These are phyloP conservation scores for Pachysandra terminalis DNA, from an alignment of 164 flowering plant species.

Conservation along the genomic window DNA sequence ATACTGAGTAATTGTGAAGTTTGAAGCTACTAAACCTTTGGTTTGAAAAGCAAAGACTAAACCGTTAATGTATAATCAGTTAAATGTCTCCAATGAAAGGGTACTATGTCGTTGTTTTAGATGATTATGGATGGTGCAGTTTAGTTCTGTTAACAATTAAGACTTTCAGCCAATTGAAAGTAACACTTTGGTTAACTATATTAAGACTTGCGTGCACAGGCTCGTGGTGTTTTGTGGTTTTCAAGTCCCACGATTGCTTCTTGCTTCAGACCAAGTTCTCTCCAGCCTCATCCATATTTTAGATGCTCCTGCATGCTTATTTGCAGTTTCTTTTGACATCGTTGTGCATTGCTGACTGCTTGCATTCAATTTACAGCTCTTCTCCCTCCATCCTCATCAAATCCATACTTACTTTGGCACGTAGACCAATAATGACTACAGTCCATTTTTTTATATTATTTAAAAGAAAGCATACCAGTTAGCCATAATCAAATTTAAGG, in stretches of 20 bases:
- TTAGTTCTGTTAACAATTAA: too few species aligned
- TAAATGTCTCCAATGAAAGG: too few species aligned
- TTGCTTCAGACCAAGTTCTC: not conserved
- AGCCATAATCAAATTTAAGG: not conserved
- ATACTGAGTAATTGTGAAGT: not conserved
- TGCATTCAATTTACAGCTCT: not conserved
- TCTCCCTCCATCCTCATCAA: not conserved
- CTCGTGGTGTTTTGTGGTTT: not conserved
- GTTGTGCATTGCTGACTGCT: not conserved
- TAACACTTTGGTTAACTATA: too few species aligned
- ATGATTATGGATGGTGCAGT: too few species aligned
- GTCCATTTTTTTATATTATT: too few species aligned
- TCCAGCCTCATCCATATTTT: not conserved
- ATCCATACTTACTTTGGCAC: not conserved
- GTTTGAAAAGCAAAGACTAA: too few species aligned
- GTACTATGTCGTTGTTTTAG: too few species aligned
- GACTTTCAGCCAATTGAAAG: too few species aligned
- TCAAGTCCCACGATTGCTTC: not conserved
- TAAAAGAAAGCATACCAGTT: too few species aligned
- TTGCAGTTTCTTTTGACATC: not conserved
- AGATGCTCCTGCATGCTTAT: not conserved
- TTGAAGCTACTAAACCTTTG: not conserved
- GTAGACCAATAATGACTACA: not conserved
- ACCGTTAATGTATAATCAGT: too few species aligned
- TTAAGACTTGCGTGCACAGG: not conserved